Conservation (phyloP, 495 filamentous ascomycete species). For the Clavariopsis aquatica region DNA sequence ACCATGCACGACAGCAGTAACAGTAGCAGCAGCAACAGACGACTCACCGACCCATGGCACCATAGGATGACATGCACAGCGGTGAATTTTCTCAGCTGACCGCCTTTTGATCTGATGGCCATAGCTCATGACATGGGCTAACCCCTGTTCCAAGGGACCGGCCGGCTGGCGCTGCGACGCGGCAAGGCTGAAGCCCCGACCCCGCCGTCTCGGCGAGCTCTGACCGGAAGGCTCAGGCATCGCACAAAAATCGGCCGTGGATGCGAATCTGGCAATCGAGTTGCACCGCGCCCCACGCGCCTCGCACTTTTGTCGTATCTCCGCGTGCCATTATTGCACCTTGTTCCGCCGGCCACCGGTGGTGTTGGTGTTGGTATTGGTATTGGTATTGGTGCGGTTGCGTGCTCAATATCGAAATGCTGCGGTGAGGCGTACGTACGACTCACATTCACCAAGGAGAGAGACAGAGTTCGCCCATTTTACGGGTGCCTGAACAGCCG, state of each 20-base stretch:
- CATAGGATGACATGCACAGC: neutral
- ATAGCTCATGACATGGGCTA: neutral
- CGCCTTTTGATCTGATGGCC: conserved; percentile 8
- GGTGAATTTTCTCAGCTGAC: conserved; percentile 10
- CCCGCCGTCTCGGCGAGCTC: neutral
- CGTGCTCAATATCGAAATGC: neutral
- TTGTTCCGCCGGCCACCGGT: too few relatives aligned
- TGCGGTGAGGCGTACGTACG: conserved; percentile 3
- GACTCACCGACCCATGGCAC: neutral
- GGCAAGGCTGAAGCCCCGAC: conserved; percentile 7
- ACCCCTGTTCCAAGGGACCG: neutral
- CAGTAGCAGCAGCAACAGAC: too few relatives aligned
- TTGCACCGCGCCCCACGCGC: too few relatives aligned
- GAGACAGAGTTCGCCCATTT: neutral
- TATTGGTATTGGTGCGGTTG: neutral
- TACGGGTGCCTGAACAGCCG: neutral
- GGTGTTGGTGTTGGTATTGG: too few relatives aligned
- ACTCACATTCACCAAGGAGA: neutral
- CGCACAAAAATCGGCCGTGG: neutral
- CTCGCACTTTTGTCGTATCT: too few relatives aligned
- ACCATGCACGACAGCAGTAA: neutral
- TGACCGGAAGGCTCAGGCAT: neutral
- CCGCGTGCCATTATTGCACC: too few relatives aligned
- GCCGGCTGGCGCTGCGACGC: neutral
- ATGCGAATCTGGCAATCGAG: neutral